Evolutionary conservation across 306 rosid genomes (phyloP), one percentile per base, ranked within the genome.

Genomic region (Pterocarpus macrocarpus): DNA sequence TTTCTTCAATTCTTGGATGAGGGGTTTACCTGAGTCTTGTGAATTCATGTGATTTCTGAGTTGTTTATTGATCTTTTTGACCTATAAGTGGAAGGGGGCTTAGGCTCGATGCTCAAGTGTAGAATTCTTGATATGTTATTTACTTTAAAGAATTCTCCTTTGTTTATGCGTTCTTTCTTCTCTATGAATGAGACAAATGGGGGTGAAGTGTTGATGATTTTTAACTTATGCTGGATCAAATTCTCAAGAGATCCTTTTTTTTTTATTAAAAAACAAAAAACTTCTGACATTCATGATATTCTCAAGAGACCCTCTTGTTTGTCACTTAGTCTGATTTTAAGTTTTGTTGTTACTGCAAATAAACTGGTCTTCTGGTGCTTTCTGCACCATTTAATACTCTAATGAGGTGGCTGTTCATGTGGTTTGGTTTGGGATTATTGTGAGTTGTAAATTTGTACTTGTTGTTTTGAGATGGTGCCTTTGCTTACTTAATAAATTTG

Each of bases 401-500:
- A 35, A 6, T 64, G 49, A 36, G 10, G 69, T 64, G 11, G 7
- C 45, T 36, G 28, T 64, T 64, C 2, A 38, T 6, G 30, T 36
- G 69, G 28, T 64, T 64, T 64, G 9, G 30, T 64, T 38, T 35
- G 47, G 5, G 69, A 64, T 14, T 64, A 36, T 64, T 64, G 47
- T 64, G 32, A 15, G 5, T 64, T 64, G 69, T 35, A 64, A 64
- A 22, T 22, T 22, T 22, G 28, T 22, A 22, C 28, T 67, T n/a
- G 36, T 43, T 44, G 35, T 28, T 43, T 14, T 43, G 57, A 22
- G n/a, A 2, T 45, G 74, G 6, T 44, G 12, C 38, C 41, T 45
- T 12, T 69, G 17, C 22, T 12, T 69, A 28, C 3, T 28, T 12
- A 67, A 67, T 9, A 8, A 0, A 5, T 10, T 44, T 44, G 28